Conservation (phyloP, 345 rosid species). For the Cardamine occulta region DNA sequence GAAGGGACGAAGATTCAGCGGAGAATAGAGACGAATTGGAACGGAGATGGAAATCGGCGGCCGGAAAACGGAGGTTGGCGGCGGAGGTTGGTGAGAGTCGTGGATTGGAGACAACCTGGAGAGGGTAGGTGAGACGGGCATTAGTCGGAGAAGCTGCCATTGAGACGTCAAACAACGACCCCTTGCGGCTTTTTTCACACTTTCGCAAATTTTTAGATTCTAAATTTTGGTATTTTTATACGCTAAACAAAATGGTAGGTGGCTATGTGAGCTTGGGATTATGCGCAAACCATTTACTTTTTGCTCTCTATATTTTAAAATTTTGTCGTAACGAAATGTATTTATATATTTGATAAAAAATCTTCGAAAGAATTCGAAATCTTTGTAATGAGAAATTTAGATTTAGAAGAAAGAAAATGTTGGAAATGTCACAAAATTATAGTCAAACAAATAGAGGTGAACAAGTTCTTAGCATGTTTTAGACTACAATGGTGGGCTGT, state of each 20-base stretch:
- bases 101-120: conserved; percentile 6
- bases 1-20: conserved; percentile 15
- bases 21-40: conserved; percentile 11
- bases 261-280: background rate
- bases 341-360: background rate
- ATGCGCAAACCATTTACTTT: background rate
- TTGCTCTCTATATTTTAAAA: background rate
- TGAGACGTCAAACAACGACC: conserved; percentile 17
- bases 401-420: no score
- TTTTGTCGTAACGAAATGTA: background rate
- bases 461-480: no score
- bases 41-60: conserved; percentile 19
- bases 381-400: background rate
- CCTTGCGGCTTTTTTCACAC: background rate
- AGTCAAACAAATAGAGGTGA: background rate
- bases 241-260: conserved; percentile 6
- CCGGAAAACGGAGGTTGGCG: conserved; percentile 23
- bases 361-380: background rate
- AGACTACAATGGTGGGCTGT: background rate
- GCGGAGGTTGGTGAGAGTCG: conserved; percentile 41
- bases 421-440: background rate
- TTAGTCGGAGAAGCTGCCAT: conserved; percentile 38
- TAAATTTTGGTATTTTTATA: background rate
- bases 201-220: no score
- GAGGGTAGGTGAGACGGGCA: conserved; percentile 43